Evolutionary conservation across 495 filamentous ascomycete genomes (phyloP).

Genomic region (Acidomyces sp.): DNA sequence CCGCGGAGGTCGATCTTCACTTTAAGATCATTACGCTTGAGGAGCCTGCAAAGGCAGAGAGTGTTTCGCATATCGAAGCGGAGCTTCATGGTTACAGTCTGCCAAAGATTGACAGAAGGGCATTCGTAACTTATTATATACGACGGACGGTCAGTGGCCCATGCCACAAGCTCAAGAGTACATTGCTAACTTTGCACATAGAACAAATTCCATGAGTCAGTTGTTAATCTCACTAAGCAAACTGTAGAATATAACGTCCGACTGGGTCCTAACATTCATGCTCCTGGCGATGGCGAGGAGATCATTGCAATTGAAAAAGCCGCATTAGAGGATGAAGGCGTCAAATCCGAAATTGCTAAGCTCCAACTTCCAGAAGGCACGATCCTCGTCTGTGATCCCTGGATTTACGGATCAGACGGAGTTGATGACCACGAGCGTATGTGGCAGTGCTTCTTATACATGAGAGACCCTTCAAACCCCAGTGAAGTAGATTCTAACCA

Average conservation of each 20-base stretch:
- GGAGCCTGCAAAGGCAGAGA: constrained; percentile 49
- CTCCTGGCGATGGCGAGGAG: constrained; percentile 46
- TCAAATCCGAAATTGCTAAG: constrained; percentile 51
- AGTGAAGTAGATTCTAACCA: constrained; percentile 55
- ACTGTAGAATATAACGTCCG: constrained; percentile 47
- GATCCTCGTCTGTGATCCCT: constrained; percentile 50
- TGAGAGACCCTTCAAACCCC: constrained; percentile 43
- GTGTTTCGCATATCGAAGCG: constrained; percentile 41
- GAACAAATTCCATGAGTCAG: constrained; percentile 56
- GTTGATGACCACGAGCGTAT: constrained; percentile 46
- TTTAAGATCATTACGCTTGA: constrained; percentile 55
- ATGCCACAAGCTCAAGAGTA: not conserved
- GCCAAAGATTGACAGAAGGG: constrained; percentile 38
- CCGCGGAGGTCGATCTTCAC: constrained; percentile 37
- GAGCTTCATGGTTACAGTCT: constrained; percentile 26
- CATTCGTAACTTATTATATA: constrained; percentile 51
- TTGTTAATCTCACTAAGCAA: constrained; percentile 41
- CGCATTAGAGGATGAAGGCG: constrained; percentile 41
- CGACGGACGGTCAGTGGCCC: constrained; percentile 41
- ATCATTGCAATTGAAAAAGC: constrained; percentile 46
- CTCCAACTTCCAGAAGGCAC: constrained; percentile 50
- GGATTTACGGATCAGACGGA: constrained; percentile 59
- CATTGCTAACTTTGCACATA: constrained; percentile 19
- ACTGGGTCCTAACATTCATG: constrained; percentile 44
- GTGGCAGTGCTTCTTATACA: constrained; percentile 56